A percentile compares a stretch with the other conserved stretches of the same genome.
phyloP scores from a whole-genome alignment of 768 basidiomycete species.

The Fomitopsis pulvina region DNA sequence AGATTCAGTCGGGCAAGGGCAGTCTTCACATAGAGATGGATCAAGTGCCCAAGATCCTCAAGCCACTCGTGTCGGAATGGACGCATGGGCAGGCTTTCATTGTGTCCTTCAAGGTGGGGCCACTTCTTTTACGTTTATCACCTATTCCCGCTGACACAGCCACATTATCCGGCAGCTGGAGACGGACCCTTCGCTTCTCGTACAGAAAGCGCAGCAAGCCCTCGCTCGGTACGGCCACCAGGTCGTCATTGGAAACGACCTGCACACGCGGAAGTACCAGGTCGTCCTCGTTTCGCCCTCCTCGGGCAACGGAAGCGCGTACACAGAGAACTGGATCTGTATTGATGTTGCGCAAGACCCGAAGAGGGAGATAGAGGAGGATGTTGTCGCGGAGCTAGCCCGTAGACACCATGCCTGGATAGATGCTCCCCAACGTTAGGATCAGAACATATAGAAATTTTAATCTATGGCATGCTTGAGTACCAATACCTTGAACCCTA shows the following conservation, averaged over 20 bases:
- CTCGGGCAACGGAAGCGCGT: conserved; percentile 23
- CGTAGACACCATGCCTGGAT: conserved; percentile 73
- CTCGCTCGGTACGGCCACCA: conserved; percentile 95
- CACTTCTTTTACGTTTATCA: background rate
- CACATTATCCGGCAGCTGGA: conserved; percentile 58
- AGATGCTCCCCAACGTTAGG: conserved; percentile 6
- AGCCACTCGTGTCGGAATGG: conserved; percentile 94
- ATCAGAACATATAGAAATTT: conserved; percentile 32
- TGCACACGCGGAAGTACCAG: conserved; percentile 85
- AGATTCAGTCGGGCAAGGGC: conserved; percentile 96
- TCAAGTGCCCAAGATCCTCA: conserved; percentile 94
- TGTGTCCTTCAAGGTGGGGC: conserved; percentile 89
- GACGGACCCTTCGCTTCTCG: conserved; percentile 75
- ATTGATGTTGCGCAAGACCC: conserved; percentile 35
- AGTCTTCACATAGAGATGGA: conserved; percentile 96
- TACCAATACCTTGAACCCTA: too few relatives aligned
- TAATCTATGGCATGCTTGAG: too few relatives aligned
- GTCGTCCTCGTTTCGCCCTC: conserved; percentile 81
- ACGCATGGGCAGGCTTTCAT: conserved; percentile 75
- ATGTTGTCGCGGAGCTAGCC: conserved; percentile 75
- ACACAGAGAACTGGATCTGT: conserved; percentile 57
- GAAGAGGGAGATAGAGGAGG: conserved; percentile 84
- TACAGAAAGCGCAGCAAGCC: conserved; percentile 86
- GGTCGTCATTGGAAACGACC: conserved; percentile 93
- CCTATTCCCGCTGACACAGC: background rate